A percentile compares a stretch with the other conserved stretches of the same genome.
These are phyloP conservation scores for Suillus clintonianus DNA, from an alignment of 768 basidiomycete genomes.

Conservation along the genomic window DNA sequence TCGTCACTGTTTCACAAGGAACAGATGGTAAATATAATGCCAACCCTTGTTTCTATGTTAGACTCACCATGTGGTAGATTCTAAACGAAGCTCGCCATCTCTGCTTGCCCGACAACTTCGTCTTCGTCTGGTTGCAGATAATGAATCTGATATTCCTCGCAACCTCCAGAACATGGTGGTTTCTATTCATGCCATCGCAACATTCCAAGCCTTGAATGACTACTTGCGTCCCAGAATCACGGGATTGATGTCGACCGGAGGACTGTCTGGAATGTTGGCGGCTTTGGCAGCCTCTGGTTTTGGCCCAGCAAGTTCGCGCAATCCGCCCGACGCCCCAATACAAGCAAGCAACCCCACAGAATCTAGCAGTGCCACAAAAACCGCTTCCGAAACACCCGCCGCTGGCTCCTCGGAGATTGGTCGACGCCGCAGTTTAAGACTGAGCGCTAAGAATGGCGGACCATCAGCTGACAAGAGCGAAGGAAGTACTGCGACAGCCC, in stretches of 20 bases:
- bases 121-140: constrained; percentile 84
- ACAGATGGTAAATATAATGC: constrained; percentile 62
- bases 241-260: constrained; percentile 61
- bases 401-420: constrained; percentile 44
- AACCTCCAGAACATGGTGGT: constrained; percentile 89
- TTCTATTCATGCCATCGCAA: constrained; percentile 97
- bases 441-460: constrained; percentile 68
- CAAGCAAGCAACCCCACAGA: constrained; percentile 16
- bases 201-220: constrained; percentile 95
- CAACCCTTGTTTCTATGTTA: constrained; percentile 1
- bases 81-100: constrained; percentile 88
- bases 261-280: constrained; percentile 89
- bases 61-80: constrained; percentile 50
- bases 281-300: constrained; percentile 79
- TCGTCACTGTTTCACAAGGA: constrained; percentile 83
- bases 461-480: constrained; percentile 16
- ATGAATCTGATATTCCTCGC: constrained; percentile 86
- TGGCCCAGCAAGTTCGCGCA: constrained; percentile 45
- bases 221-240: constrained; percentile 91
- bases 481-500: constrained; percentile 13
- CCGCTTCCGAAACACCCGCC: constrained; percentile 24
- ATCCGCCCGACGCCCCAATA: constrained; percentile 34
- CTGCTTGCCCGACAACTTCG: constrained; percentile 91
- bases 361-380: constrained; percentile 31
- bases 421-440: constrained; percentile 79